Evolutionary conservation across 2,329 filamentous ascomycete genomes (phyloP).

Genomic region (Fusarium bactridioides): DNA sequence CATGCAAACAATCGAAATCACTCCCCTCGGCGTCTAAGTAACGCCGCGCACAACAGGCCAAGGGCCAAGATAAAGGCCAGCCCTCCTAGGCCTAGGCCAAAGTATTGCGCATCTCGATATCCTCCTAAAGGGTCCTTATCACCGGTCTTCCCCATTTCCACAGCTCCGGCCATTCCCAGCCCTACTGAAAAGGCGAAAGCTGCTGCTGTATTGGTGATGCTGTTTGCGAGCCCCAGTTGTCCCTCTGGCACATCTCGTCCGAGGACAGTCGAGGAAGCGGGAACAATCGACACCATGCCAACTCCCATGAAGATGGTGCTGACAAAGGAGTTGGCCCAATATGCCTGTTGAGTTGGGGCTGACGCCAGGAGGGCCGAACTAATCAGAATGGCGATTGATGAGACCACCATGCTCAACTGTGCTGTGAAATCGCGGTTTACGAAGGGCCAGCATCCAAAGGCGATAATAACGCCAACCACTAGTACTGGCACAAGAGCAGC

Average conservation of each 20-base stretch:
- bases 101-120: constrained; percentile 38
- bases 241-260: constrained; percentile 33
- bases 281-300: constrained; percentile 36
- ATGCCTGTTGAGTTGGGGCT: constrained; percentile 31
- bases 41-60: constrained; percentile 24
- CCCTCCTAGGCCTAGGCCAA: constrained; percentile 34
- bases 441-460: constrained; percentile 27
- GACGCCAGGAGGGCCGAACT: constrained; percentile 38
- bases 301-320: constrained; percentile 39
- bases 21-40: constrained; percentile 28
- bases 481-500: constrained; percentile 37
- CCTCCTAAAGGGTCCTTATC: constrained; percentile 21
- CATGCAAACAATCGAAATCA: not conserved
- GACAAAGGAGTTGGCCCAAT: constrained; percentile 39
- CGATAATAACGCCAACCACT: constrained; percentile 25
- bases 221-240: constrained; percentile 32
- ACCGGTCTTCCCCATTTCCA: constrained; percentile 26
- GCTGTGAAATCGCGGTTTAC: constrained; percentile 25
- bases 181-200: constrained; percentile 36
- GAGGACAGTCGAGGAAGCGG: constrained; percentile 31
- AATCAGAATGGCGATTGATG: constrained; percentile 28
- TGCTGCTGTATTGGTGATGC: constrained; percentile 28
- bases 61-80: constrained; percentile 34
- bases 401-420: constrained; percentile 25
- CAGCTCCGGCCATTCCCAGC: constrained; percentile 38